Evolutionary conservation across 805 yeast genomes (phyloP), one percentile per base, ranked within the genome.

Genomic region (Pichia gijzeniarum): DNA sequence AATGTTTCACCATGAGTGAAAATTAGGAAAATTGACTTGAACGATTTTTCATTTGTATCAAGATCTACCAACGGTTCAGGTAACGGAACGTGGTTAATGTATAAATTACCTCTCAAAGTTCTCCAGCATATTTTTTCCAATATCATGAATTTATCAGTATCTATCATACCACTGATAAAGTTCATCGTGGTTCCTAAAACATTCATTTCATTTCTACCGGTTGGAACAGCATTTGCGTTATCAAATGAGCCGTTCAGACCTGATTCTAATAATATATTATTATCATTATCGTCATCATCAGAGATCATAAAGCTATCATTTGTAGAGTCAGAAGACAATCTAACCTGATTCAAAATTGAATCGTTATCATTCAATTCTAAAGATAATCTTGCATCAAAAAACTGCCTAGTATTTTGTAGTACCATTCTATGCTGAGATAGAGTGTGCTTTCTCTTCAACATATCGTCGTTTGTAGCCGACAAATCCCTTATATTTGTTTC

Each of bases 41-140:
- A 76, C 5, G 80, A 76, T 39, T 66, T 63, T 28, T 73, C 71
- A 33, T 76, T 76, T 19, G 80, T 62, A 56, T 76, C 71, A 30
- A 74, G 65, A 56, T 87, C 91, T 53, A 73, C 69, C 18, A 86
- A 67, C 3, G 80, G 76, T 55, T 82, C 86, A 12, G 77, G 75
- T 45, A 91, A 77, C 48, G 86, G 91, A 41, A 78, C 77, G 61
- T 82, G 79, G 57, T 83, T 82, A 63, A 90, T 79, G 60, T 77
- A 87, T 53, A 95, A 69, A 63, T 93, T 93, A 57, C 99, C 99
- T 62, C 99, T 80, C 50, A 91, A 73, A 16, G 88, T 78, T 67
- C 99, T 78, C 95, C 96, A 93, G 41, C 89, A 67, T 40, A 93
- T 88, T 55, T 80, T 84, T 60, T 89, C 93, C 49, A 93, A 69